Percentiles rank a stretch among this genome's conserved stretches.
phyloP scores from a whole-genome alignment of 2,329 filamentous ascomycete species.

The Pyrenochaeta sp. region DNA sequence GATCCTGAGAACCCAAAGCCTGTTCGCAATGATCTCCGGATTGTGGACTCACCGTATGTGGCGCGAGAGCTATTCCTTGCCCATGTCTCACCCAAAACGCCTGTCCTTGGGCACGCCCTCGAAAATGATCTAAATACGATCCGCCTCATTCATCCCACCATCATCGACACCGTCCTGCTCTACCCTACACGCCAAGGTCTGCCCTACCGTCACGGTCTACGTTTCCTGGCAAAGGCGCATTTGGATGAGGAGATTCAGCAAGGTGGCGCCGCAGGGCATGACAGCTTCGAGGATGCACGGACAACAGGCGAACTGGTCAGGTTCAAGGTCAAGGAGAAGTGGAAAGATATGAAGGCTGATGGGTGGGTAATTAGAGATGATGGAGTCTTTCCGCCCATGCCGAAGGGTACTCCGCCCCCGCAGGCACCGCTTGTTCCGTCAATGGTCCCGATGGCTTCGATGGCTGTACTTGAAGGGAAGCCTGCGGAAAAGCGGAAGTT shows the following conservation, averaged over 20 bases:
- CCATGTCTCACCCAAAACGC: slow-evolving; percentile 77
- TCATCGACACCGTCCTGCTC: slow-evolving; percentile 86
- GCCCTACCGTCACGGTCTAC: slow-evolving; percentile 81
- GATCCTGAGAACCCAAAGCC: slow-evolving; percentile 33
- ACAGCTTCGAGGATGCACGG: slow-evolving; percentile 89
- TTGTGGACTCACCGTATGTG: slow-evolving; percentile 76
- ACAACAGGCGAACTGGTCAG: slow-evolving; percentile 88
- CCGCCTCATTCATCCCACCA: slow-evolving; percentile 82
- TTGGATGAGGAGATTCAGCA: slow-evolving; percentile 82
- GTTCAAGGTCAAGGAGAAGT: slow-evolving; percentile 73
- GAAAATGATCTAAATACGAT: slow-evolving; percentile 93
- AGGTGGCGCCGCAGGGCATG: slow-evolving; percentile 75
- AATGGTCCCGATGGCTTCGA: slow-evolving; percentile 24
- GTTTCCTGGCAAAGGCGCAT: slow-evolving; percentile 72
- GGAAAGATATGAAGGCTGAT: slow-evolving; percentile 69
- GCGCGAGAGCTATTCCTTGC: slow-evolving; percentile 82
- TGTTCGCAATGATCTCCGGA: slow-evolving; percentile 61
- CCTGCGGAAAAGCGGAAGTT: slow-evolving; percentile 36
- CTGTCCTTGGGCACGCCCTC: slow-evolving; percentile 89
- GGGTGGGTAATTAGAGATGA: slow-evolving; percentile 67
- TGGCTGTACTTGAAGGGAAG: slow-evolving; percentile 12
- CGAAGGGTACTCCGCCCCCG: slow-evolving; percentile 26
- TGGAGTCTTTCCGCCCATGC: slow-evolving; percentile 41
- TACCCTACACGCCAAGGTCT: slow-evolving; percentile 81
- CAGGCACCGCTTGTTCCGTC: slow-evolving; percentile 16